Percentiles rank a stretch among this genome's conserved stretches.
Evolutionary conservation across 192 early-diverging fungal genomes (phyloP).

Genomic region (Powellomyces hirtus): DNA sequence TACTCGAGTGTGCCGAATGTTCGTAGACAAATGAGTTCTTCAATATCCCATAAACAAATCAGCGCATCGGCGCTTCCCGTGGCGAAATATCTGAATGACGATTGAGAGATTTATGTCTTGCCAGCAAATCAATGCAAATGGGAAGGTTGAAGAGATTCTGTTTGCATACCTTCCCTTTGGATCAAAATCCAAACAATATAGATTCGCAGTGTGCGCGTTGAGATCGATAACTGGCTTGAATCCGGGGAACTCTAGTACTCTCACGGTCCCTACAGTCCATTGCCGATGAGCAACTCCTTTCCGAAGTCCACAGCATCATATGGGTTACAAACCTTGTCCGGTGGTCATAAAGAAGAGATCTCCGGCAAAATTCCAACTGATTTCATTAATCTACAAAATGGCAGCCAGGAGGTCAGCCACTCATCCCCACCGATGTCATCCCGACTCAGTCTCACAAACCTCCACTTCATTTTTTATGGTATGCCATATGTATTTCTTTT

Average conservation of each 20-base stretch:
- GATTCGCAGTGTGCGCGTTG: slow-evolving; percentile 75
- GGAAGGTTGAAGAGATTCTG: too few species aligned
- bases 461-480: slow-evolving; percentile 54
- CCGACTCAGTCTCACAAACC: slow-evolving; percentile 13
- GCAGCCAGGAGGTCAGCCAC: not conserved
- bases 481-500: slow-evolving; percentile 44
- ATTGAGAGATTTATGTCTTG: too few species aligned
- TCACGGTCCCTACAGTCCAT: slow-evolving; percentile 42
- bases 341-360: slow-evolving; percentile 76
- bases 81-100: slow-evolving; percentile 66
- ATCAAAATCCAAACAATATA: slow-evolving; percentile 79
- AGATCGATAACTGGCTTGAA: slow-evolving; percentile 55
- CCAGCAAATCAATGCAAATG: too few species aligned
- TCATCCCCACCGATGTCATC: not conserved
- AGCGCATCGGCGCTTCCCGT: slow-evolving; percentile 76
- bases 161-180: slow-evolving; percentile 54
- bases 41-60: slow-evolving; percentile 74
- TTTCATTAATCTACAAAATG: slow-evolving; percentile 65
- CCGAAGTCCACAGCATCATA: not conserved
- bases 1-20: slow-evolving; percentile 70
- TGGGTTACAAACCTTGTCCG: slow-evolving; percentile 54
- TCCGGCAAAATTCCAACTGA: slow-evolving; percentile 73
- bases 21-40: slow-evolving; percentile 59
- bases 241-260: slow-evolving; percentile 66
- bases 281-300: too few species aligned